Conservation (phyloP, 768 basidiomycete genomes). For the Mycena epipterygia region DNA sequence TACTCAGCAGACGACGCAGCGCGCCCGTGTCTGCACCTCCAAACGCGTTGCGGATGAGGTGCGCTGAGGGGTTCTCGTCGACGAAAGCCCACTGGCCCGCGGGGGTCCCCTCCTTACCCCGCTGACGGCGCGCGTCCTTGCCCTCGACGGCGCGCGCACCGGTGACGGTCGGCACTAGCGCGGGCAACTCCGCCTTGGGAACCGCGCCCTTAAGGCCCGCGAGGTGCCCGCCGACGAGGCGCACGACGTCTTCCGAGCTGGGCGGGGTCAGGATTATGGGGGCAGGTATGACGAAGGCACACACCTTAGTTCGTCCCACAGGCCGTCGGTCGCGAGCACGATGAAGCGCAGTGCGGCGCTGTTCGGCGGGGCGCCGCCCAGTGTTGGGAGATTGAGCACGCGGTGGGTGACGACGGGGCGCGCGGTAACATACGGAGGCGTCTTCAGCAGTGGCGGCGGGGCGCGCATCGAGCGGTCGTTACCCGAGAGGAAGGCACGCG, state of each 20-base stretch:
- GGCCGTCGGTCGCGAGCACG: slow-evolving; percentile 90
- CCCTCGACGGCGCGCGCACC: slow-evolving; percentile 75
- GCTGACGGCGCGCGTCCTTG: slow-evolving; percentile 60
- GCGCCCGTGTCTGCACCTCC: slow-evolving; percentile 79
- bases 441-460: slow-evolving; percentile 75
- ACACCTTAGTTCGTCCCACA: slow-evolving; percentile 79
- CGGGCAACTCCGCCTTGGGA: slow-evolving; percentile 68
- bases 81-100: slow-evolving; percentile 81
- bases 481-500: slow-evolving; percentile 74
- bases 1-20: slow-evolving; percentile 78
- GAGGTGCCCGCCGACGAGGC: slow-evolving; percentile 87
- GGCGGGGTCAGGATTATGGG: slow-evolving; percentile 12
- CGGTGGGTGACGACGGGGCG: slow-evolving; percentile 86
- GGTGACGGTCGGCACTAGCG: slow-evolving; percentile 66
- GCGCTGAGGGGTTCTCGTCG: slow-evolving; percentile 84
- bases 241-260: slow-evolving; percentile 89
- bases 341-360: slow-evolving; percentile 72
- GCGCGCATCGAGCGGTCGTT: slow-evolving; percentile 71
- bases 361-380: slow-evolving; percentile 30
- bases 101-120: slow-evolving; percentile 41
- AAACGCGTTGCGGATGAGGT: slow-evolving; percentile 92
- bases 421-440: slow-evolving; percentile 94
- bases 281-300: neutral
- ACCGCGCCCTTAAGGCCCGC: slow-evolving; percentile 77
- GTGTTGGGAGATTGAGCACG: slow-evolving; percentile 68